phyloP scores from a whole-genome alignment of 768 basidiomycete species.

The Trametopsis cervina region DNA sequence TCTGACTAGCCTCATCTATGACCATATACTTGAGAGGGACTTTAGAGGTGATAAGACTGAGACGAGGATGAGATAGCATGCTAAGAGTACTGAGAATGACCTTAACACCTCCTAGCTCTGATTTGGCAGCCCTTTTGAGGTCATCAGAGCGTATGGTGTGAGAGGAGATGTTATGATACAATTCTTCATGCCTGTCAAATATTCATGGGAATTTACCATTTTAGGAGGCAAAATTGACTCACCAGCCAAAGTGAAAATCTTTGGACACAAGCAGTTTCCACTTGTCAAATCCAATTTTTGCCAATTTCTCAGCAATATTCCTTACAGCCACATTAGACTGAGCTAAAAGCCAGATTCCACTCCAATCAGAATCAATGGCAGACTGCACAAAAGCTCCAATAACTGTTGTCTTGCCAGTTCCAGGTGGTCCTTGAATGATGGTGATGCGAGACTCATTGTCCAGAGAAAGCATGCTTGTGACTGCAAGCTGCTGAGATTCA shows the following conservation, averaged over 20 bases:
- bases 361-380: conserved; percentile 18
- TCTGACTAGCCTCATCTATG: conserved; percentile 30
- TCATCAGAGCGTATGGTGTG: conserved; percentile 48
- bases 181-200: conserved; percentile 71
- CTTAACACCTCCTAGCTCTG: conserved; percentile 33
- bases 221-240: conserved; percentile 24
- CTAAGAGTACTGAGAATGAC: conserved; percentile 72
- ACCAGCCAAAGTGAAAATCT: conserved; percentile 67
- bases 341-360: conserved; percentile 73
- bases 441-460: conserved; percentile 29
- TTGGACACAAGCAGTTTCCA: conserved; percentile 69
- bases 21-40: conserved; percentile 25
- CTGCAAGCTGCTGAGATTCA: conserved; percentile 30
- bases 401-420: conserved; percentile 19
- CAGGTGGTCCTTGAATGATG: conserved; percentile 28
- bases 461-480: conserved; percentile 31
- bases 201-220: conserved; percentile 8
- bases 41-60: conserved; percentile 18
- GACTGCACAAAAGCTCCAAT: conserved; percentile 27
- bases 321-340: conserved; percentile 87
- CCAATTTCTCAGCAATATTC: conserved; percentile 80
- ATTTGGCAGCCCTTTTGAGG: conserved; percentile 17
- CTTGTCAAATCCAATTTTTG: conserved; percentile 39
- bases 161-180: conserved; percentile 43
- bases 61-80: conserved; percentile 51